Conservation (phyloP, 805 yeast species). For the Maudiozyma bulderi region DNA sequence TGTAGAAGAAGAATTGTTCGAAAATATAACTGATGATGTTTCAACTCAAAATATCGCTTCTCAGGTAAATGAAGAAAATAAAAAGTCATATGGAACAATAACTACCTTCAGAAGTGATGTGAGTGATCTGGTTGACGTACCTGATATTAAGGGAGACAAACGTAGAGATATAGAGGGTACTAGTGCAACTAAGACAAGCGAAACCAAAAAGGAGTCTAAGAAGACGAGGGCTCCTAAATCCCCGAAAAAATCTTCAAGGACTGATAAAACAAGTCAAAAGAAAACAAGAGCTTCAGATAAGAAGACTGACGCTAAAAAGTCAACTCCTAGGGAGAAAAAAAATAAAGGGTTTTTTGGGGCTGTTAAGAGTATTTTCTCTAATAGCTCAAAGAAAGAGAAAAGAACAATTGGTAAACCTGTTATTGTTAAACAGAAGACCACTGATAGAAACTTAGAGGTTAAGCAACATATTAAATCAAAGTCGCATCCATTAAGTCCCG, state of each 20-base stretch:
- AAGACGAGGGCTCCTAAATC: not conserved
- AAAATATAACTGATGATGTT: not conserved
- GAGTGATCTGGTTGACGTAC: slow-evolving; percentile 16
- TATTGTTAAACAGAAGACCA: not conserved
- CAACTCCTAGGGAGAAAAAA: slow-evolving; percentile 5
- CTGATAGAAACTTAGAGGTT: not conserved
- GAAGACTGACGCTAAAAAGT: not conserved
- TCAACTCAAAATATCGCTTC: not conserved
- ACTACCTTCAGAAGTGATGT: slow-evolving; percentile 26
- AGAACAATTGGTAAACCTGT: slow-evolving; percentile 3
- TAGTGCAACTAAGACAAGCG: too few relatives aligned
- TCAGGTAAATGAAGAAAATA: slow-evolving; percentile 10
- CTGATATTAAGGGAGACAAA: not conserved
- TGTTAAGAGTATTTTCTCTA: slow-evolving; percentile 13
- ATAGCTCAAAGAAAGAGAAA: not conserved
- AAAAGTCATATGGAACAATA: slow-evolving; percentile 24
- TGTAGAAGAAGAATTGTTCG: not conserved
- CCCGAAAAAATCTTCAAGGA: not conserved
- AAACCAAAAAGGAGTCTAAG: not conserved
- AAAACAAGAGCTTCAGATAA: not conserved
- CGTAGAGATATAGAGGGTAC: not conserved
- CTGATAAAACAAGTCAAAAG: not conserved
- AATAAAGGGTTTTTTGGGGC: slow-evolving; percentile 10
- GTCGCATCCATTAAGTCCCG: not conserved
- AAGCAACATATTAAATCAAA: not conserved